Evolutionary conservation across 1,284 basidiomycete genomes (phyloP).

Genomic region (Trametes hirsuta): DNA sequence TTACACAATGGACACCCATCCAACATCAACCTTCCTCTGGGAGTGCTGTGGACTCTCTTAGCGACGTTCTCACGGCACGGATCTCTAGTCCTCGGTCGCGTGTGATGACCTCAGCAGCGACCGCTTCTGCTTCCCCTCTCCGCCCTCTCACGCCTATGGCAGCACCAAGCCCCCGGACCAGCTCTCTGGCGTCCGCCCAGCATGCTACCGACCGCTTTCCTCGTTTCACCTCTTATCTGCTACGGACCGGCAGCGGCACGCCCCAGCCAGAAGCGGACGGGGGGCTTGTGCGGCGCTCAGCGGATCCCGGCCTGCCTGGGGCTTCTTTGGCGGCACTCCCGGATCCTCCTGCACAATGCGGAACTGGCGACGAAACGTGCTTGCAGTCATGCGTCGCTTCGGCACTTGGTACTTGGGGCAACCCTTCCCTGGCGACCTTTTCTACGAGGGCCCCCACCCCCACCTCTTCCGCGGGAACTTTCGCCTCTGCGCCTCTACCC

Average conservation of each 20-base stretch:
- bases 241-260: slow-evolving; percentile 21
- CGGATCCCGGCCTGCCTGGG: slow-evolving; percentile 23
- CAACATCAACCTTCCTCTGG: slow-evolving; percentile 8
- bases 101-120: slow-evolving; percentile 21
- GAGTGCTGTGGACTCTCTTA: neutral
- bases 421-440: slow-evolving; percentile 13
- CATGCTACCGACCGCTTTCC: slow-evolving; percentile 28
- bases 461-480: slow-evolving; percentile 13
- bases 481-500: slow-evolving; percentile 7
- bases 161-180: slow-evolving; percentile 13
- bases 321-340: slow-evolving; percentile 27
- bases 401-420: slow-evolving; percentile 23
- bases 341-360: slow-evolving; percentile 26
- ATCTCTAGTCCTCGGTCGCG: slow-evolving; percentile 18
- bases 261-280: slow-evolving; percentile 21
- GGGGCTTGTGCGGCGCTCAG: slow-evolving; percentile 25
- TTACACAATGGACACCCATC: slow-evolving; percentile 20
- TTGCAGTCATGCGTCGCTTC: slow-evolving; percentile 28
- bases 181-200: slow-evolving; percentile 19
- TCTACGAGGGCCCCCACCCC: slow-evolving; percentile 23
- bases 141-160: slow-evolving; percentile 17
- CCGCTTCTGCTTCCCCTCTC: slow-evolving; percentile 8
- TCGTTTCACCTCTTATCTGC: slow-evolving; percentile 24
- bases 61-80: slow-evolving; percentile 21
- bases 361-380: slow-evolving; percentile 26